Base-by-base conservation (phyloP, 2,329 filamentous ascomycete species). In the Talaromyces sp. region DNA sequence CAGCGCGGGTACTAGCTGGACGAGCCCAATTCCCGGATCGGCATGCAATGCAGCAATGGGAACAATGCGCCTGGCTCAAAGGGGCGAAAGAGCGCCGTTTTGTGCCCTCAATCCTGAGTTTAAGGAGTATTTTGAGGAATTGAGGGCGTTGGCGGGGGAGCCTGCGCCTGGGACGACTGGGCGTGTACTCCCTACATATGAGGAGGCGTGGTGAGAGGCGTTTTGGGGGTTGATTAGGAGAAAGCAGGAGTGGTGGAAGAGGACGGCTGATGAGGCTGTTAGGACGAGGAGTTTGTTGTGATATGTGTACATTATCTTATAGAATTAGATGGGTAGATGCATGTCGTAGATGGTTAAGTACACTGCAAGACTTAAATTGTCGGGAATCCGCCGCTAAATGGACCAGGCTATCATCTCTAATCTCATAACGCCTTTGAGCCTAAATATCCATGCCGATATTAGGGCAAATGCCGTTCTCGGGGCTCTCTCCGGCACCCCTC, bases 61-160 rank as follows among this genome's bases (percentile, higher is more conserved):
- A 76, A 49, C 62, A 67, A 3, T 70, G 15, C 31, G 72, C 15
- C 27, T 73, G 22, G 67, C 70, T 53, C 68, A 67, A 6, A 70
- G 72, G 34, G 71, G 71, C 0, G 64, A 71, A 13, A 67, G 61
- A 10, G 58, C 68, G 1, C 31, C 68, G 0, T 75, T 75, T 34
- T 69, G 70, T 19, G 70, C 71, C 19, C 67, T 75, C 19, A 69
- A 68, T 51, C 69, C 71, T 15, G 73, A 81, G 63, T 81, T 79
- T 40, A 72, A 75, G 25, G 72, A 72, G 0, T 81, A 77, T 63
- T 81, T 81, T 59, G 75, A 79, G 63, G 74, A 76, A 11, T 68
- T 82, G 29, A 69, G 76, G 2, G 70, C 69, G 0, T 71, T 82
- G 17, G 79, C 80, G 0, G 79, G 80, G 0, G 72, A 78, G 1